phyloP scores from a whole-genome alignment of 345 rosid genomes.

The Turnera subulata region DNA sequence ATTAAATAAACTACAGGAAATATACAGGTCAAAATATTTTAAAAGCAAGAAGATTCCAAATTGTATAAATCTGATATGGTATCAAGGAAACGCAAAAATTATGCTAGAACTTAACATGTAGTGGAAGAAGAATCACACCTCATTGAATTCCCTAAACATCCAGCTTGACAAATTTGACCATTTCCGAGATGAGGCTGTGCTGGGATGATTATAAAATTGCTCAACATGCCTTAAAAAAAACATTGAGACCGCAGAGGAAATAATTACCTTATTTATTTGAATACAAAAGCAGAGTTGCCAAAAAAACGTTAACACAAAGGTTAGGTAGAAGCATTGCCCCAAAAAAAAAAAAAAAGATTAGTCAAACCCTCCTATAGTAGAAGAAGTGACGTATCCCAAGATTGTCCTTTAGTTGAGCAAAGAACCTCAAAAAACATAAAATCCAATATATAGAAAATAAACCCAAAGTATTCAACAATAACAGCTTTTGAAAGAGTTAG shows the following conservation, averaged over 20 bases:
- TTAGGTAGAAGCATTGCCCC: slow-evolving; percentile 7
- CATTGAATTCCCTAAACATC: slow-evolving; percentile 95
- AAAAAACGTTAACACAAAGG: background rate
- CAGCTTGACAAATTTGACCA: slow-evolving; percentile 98
- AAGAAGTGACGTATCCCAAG: slow-evolving; percentile 81
- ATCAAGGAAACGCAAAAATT: too few species aligned
- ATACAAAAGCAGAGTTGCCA: background rate
- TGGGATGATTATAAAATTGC: slow-evolving; percentile 95
- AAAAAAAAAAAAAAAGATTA: slow-evolving; percentile 1
- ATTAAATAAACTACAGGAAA: too few species aligned
- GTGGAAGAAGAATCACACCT: slow-evolving; percentile 41
- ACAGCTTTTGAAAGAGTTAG: slow-evolving; percentile 75
- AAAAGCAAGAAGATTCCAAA: too few species aligned
- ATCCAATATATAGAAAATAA: slow-evolving; percentile 80
- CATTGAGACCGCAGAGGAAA: slow-evolving; percentile 69
- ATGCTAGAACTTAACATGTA: too few species aligned
- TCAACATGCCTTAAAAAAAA: slow-evolving; percentile 94
- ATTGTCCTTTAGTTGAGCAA: slow-evolving; percentile 80
- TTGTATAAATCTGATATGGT: too few species aligned
- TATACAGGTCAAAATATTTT: too few species aligned
- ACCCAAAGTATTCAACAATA: slow-evolving; percentile 81
- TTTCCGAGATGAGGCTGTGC: slow-evolving; percentile 92
- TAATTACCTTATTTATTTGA: background rate
- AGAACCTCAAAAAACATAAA: slow-evolving; percentile 90
- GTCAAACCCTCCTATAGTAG: slow-evolving; percentile 55